These are phyloP conservation scores for Rostrohypoxylon terebratum DNA, from an alignment of 495 filamentous ascomycete species.

Conservation along the genomic window DNA sequence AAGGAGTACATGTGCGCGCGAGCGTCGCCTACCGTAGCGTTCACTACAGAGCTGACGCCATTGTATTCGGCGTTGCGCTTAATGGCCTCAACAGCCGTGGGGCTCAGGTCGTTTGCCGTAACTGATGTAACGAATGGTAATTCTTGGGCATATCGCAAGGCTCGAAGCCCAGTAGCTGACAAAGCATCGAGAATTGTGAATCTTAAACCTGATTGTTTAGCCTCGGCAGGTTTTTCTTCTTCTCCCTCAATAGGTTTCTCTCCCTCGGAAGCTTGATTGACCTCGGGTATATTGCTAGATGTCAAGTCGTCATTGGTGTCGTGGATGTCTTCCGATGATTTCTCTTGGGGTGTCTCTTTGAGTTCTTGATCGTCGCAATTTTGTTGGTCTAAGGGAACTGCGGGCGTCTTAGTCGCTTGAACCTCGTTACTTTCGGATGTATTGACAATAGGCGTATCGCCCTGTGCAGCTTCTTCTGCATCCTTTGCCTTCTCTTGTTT, in stretches of 20 bases:
- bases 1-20: constrained; percentile 87
- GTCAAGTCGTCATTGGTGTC: not conserved
- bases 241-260: constrained; percentile 32
- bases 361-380: constrained; percentile 38
- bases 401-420: not conserved
- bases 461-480: constrained; percentile 25
- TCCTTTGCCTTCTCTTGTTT: constrained; percentile 36
- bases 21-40: constrained; percentile 80
- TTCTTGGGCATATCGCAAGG: constrained; percentile 91
- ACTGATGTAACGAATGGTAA: constrained; percentile 83
- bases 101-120: constrained; percentile 89
- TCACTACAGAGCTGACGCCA: constrained; percentile 74
- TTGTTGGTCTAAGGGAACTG: constrained; percentile 26
- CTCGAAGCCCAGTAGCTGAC: constrained; percentile 92
- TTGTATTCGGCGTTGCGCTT: constrained; percentile 87
- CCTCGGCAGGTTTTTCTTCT: constrained; percentile 37
- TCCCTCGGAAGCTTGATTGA: constrained; percentile 12
- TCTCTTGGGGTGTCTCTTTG: constrained; percentile 23
- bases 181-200: constrained; percentile 94
- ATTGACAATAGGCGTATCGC: constrained; percentile 30
- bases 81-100: constrained; percentile 82
- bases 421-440: constrained; percentile 17
- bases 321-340: not conserved
- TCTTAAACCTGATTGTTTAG: constrained; percentile 38
- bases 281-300: not conserved